Evolutionary conservation across 2,329 filamentous ascomycete species (phyloP).

Genomic region (Emergomyces pasteurianus): DNA sequence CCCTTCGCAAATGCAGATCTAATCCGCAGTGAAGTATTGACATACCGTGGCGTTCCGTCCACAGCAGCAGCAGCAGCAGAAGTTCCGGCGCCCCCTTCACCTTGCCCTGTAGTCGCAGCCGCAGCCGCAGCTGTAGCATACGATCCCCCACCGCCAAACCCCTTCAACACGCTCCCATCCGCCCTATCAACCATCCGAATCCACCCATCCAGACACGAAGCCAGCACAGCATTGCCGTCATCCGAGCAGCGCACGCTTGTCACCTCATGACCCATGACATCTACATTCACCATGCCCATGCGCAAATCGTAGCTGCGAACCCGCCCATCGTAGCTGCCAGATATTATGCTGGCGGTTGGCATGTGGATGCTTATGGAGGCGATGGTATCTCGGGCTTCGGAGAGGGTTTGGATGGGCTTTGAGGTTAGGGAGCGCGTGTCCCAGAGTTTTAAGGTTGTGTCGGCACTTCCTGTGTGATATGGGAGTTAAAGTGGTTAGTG

Average conservation of each 20-base stretch:
- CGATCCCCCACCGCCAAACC: slow-evolving; percentile 43
- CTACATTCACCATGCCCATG: slow-evolving; percentile 57
- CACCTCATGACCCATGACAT: slow-evolving; percentile 57
- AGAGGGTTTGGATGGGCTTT: slow-evolving; percentile 32
- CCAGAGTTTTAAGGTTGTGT: slow-evolving; percentile 33
- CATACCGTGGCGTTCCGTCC: slow-evolving; percentile 23
- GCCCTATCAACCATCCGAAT: slow-evolving; percentile 70
- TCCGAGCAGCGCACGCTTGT: slow-evolving; percentile 61
- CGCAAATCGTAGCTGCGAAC: slow-evolving; percentile 73
- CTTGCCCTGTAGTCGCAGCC: slow-evolving; percentile 21
- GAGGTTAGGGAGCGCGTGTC: slow-evolving; percentile 28
- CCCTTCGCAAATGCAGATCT: slow-evolving; percentile 62
- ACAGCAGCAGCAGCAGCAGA: background rate
- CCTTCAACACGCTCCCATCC: slow-evolving; percentile 60
- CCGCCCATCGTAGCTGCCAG: slow-evolving; percentile 73
- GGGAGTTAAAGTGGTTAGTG: background rate
- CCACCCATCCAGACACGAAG: slow-evolving; percentile 62
- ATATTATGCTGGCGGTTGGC: slow-evolving; percentile 44
- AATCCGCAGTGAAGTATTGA: slow-evolving; percentile 61
- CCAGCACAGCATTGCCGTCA: slow-evolving; percentile 63
- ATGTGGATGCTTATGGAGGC: slow-evolving; percentile 29
- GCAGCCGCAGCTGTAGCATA: background rate
- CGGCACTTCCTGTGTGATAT: slow-evolving; percentile 26
- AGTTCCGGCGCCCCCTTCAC: slow-evolving; percentile 22
- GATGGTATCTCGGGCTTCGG: slow-evolving; percentile 31